phyloP scores from a whole-genome alignment of 176 grass and related monocot species.

The Melocanna baccifera region DNA sequence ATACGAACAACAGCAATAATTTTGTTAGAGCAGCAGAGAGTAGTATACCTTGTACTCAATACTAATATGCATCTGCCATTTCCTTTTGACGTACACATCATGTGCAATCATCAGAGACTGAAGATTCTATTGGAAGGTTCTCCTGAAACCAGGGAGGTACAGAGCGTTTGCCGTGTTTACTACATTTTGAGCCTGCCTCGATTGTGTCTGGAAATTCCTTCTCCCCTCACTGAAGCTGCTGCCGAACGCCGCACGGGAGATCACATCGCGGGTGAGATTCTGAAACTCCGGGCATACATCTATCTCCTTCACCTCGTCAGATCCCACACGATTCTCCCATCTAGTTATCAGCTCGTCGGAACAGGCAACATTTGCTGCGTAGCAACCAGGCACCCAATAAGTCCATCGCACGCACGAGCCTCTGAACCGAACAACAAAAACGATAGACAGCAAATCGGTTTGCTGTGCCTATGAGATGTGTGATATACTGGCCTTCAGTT shows the following conservation, averaged over 20 bases:
- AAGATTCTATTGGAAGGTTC: neutral
- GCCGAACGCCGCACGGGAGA: conserved; percentile 50
- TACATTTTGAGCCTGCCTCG: conserved; percentile 14
- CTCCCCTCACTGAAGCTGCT: conserved; percentile 43
- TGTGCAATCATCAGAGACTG: neutral
- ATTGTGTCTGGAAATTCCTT: conserved; percentile 41
- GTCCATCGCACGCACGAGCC: neutral
- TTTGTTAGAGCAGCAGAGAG: neutral
- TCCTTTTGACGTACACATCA: neutral
- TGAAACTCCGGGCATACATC: conserved; percentile 48
- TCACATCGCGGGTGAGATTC: conserved; percentile 39
- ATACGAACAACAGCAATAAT: neutral
- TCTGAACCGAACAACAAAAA: neutral
- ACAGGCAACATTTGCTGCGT: conserved; percentile 36
- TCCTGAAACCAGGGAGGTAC: conserved; percentile 12
- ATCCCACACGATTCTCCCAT: conserved; percentile 24
- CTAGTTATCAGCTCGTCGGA: conserved; percentile 32
- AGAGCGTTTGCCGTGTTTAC: neutral
- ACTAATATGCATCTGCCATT: neutral
- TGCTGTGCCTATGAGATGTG: neutral
- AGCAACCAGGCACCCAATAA: neutral
- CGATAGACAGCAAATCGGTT: neutral
- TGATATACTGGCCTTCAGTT: conserved; percentile 31
- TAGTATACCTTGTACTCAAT: neutral
- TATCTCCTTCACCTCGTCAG: conserved; percentile 9